Base-by-base conservation (phyloP, 495 filamentous ascomycete species). In the Jackrogersella multiformis region DNA sequence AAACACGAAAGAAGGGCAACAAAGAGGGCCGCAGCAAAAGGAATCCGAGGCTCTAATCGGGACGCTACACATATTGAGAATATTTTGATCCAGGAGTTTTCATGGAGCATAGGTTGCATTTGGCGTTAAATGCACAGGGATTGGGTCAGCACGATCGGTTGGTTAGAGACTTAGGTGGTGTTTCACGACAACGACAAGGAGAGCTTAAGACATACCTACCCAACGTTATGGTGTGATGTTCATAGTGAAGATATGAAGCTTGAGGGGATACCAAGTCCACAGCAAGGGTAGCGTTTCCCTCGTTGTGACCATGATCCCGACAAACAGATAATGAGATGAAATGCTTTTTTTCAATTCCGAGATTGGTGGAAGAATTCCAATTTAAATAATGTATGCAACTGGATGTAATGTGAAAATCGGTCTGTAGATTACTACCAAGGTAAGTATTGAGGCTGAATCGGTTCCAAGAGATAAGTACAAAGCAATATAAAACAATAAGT, bases 121-220 rank as follows among this genome's bases (percentile, higher is more conserved):
- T 56, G 61, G 60, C 66, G 61, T 61, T 59, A 10, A 52, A 56
- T 61, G 61, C 51, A 58, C 36, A 38, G 52, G 42, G 56, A 49
- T 39, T 34, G 21, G 66, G 51, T 61, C 24, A 55, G 16, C 44
- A 60, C 46, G 59, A 41, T 26, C 46, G 52, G 48, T 60, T 64
- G 61, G 60, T 57, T 65, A 56, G 61, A 52, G 44, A 61, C 15
- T n/a, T n/a, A 54, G 35, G 48, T 15, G 54, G 53, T 42, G 23
- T 56, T 61, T 20, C 44, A 46, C 20, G 35, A 53, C 20, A 28
- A 53, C 38, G 34, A 57, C 52, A 18, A 44, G 48, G 18, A 52
- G 51, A 51, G 20, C 32, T 51, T 20, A 74, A 72, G 75, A 70
- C 51, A 72, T 74, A 70, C 51, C 73, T 71, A 70, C 57, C 66